Base-by-base conservation (phyloP, 1,284 basidiomycete species). In the Amylostereum areolatum region DNA sequence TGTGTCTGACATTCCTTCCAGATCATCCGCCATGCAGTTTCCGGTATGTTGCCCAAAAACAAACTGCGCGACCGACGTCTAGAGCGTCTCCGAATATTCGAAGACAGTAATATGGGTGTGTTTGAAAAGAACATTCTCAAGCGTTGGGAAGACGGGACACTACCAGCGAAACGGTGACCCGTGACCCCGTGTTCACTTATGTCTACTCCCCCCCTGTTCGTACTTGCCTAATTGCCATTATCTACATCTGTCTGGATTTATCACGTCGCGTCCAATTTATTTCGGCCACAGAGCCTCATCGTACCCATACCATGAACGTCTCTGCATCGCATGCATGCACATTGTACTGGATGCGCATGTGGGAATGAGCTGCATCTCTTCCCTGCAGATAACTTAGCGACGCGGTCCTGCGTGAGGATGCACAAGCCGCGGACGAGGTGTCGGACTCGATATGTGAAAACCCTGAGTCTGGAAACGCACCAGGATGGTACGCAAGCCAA, bases 1-100 rank as follows among this genome's bases (percentile, higher is more conserved):
- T 50, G 28, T 31, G 11, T 18, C 18, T 27, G 43, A 43, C 29
- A 49, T 28, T 45, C 27, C 24, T 18, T 32, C n/a, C 61, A 97
- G 94, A 92, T 97, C 58, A 91, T 97, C 52, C 84, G 90, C n/a
- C 83, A 92, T 57, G 95, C 95, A 6, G 94, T 97, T 3, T 90
- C 93, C 7, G 91, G 94, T 54, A 97, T 97, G 94, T 74, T 97
- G 52, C 94, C 94, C 30, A 97, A 97, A 70, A 97, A 97, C 74
- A 93, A 88, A 56, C 79, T 95, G 54, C 82, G 94, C 29, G 89
- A 95, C 50, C 77, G 88, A 46, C 78, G 94, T 43, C 69, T 97
- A 37, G 90, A 89, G 54, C 74, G 94, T 47, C 74, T 97, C 44
- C 85, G 89, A 55, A 88, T 97, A 58, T 97, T 93, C 62, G 80